Evolutionary conservation across 495 filamentous ascomycete genomes (phyloP).

Genomic region (Penicillium maclennaniae): DNA sequence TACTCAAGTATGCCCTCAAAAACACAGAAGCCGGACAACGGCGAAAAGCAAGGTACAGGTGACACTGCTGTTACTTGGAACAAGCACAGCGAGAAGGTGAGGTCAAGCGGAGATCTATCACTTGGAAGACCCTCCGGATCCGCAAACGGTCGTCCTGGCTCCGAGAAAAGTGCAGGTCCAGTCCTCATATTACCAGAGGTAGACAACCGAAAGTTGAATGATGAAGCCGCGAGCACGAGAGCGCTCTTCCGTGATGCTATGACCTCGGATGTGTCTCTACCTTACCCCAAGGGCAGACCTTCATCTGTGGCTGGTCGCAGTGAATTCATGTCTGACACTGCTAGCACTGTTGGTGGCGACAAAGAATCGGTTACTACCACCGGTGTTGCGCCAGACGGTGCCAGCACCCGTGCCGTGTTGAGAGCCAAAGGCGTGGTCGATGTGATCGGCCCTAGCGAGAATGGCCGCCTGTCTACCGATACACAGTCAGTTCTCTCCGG

Average conservation of each 20-base stretch:
- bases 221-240: conserved; percentile 38
- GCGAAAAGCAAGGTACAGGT: neutral
- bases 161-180: conserved; percentile 23
- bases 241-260: conserved; percentile 33
- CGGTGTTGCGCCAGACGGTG: conserved; percentile 23
- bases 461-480: conserved; percentile 26
- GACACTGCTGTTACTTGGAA: conserved; percentile 13
- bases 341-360: conserved; percentile 33
- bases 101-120: neutral
- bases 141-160: conserved; percentile 2
- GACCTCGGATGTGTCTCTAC: conserved; percentile 20
- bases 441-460: conserved; percentile 14
- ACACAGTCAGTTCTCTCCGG: conserved; percentile 18
- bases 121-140: conserved; percentile 7
- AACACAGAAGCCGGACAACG: conserved; percentile 2
- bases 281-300: conserved; percentile 18
- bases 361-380: conserved; percentile 23
- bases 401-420: conserved; percentile 37
- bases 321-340: conserved; percentile 29
- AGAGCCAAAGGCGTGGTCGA: conserved; percentile 30
- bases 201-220: conserved; percentile 23
- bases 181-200: conserved; percentile 33
- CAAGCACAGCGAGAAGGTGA: conserved; percentile 8
- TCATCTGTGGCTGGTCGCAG: conserved; percentile 33
- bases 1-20: conserved; percentile 25